Percentiles rank a stretch among this genome's conserved stretches.
These are phyloP conservation scores for Bimuria novae-zelandiae DNA, from an alignment of 2,329 filamentous ascomycete genomes.

Conservation along the genomic window DNA sequence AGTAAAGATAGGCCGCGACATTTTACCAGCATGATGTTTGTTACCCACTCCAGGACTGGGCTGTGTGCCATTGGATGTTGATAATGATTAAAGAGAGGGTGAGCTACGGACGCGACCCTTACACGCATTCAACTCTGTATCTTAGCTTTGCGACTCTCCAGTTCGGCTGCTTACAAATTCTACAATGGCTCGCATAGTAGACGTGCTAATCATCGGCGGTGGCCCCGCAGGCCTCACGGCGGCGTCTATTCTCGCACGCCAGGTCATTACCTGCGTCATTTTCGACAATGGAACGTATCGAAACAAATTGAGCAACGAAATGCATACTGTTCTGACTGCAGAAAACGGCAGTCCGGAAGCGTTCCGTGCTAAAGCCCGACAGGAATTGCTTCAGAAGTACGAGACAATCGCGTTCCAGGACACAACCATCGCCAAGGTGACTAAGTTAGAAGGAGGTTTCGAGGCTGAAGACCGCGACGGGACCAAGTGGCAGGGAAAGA, in stretches of 20 bases:
- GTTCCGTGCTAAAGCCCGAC: slow-evolving; percentile 22
- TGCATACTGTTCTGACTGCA: slow-evolving; percentile 49
- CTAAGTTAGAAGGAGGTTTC: too few species aligned
- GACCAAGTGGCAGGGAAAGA: slow-evolving; percentile 53
- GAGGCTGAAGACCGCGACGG: slow-evolving; percentile 51
- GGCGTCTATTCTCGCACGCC: slow-evolving; percentile 42
- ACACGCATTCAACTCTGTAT: too few species aligned
- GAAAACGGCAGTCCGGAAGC: slow-evolving; percentile 41
- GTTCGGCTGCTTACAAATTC: too few species aligned
- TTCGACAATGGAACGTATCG: slow-evolving; percentile 48
- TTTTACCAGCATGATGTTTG: too few species aligned
- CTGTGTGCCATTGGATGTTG: too few species aligned
- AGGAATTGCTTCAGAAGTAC: neutral
- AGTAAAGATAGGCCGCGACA: too few species aligned
- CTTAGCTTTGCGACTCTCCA: too few species aligned
- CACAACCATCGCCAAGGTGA: too few species aligned
- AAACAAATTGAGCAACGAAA: slow-evolving; percentile 42
- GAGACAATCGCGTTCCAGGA: slow-evolving; percentile 1
- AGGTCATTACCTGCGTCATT: slow-evolving; percentile 44
- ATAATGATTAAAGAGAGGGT: too few species aligned
- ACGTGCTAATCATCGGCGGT: slow-evolving; percentile 34
- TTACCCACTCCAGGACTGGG: too few species aligned
- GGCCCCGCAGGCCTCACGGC: slow-evolving; percentile 50
- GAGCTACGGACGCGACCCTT: too few species aligned
- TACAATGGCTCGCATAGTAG: too few species aligned